phyloP scores from a whole-genome alignment of 306 rosid genomes.

The Acacia crassicarpa region DNA sequence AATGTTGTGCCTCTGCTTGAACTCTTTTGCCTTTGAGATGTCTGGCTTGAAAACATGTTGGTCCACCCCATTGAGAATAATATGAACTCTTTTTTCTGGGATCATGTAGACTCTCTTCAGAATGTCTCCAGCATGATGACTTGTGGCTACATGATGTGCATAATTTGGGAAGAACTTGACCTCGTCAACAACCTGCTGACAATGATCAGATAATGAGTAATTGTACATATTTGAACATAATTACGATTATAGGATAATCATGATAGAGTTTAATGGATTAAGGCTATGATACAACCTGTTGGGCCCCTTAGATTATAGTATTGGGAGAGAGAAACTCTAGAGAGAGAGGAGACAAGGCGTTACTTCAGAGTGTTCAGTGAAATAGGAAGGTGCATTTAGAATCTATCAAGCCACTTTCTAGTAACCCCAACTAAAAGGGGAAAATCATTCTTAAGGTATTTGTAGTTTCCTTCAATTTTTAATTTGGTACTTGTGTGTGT shows the following conservation, averaged over 20 bases:
- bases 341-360: neutral
- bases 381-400: neutral
- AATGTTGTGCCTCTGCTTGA: conserved; percentile 44
- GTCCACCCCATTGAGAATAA: conserved; percentile 76
- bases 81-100: conserved; percentile 65
- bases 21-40: conserved; percentile 39
- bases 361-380: neutral
- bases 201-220: neutral
- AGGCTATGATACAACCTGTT: neutral
- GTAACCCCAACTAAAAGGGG: no score
- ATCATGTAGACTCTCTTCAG: conserved; percentile 70
- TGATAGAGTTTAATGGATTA: neutral
- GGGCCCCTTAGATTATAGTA: neutral
- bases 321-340: neutral
- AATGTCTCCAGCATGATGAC: conserved; percentile 77
- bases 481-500: no score
- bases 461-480: no score
- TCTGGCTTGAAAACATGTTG: conserved; percentile 60
- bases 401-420: neutral
- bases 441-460: no score
- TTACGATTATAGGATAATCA: neutral
- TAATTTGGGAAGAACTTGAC: conserved; percentile 57
- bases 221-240: neutral
- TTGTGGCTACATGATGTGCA: conserved; percentile 73
- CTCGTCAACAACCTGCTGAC: conserved; percentile 30